Percentiles rank a stretch among this genome's conserved stretches.
phyloP scores from a whole-genome alignment of 2,329 filamentous ascomycete genomes.

The Fusarium pseudoanthophilum region DNA sequence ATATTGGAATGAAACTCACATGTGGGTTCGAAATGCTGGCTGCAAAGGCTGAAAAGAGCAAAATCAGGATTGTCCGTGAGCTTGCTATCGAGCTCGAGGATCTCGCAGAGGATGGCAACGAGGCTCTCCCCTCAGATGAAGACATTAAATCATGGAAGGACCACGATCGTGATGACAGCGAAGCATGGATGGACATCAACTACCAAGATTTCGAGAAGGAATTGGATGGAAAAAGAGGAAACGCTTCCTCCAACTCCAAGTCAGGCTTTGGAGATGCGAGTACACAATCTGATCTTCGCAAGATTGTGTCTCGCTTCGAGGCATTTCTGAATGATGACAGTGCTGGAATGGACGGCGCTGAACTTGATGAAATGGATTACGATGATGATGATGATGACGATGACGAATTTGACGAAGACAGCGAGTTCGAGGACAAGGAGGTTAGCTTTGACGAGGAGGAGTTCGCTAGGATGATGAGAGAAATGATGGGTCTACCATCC shows the following conservation, averaged over 20 bases:
- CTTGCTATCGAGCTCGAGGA: constrained; percentile 82
- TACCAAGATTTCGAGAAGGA: constrained; percentile 90
- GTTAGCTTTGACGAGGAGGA: constrained; percentile 86
- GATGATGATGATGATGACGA: constrained; percentile 59
- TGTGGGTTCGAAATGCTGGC: constrained; percentile 93
- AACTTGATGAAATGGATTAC: constrained; percentile 76
- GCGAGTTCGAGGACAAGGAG: constrained; percentile 77
- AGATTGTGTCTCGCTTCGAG: constrained; percentile 95
- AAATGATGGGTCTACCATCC: constrained; percentile 80
- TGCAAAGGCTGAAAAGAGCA: constrained; percentile 71
- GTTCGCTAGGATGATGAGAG: constrained; percentile 87
- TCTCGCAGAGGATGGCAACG: constrained; percentile 75
- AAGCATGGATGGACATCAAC: constrained; percentile 91
- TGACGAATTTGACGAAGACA: constrained; percentile 62
- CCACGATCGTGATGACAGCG: constrained; percentile 76
- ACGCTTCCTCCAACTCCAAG: constrained; percentile 49
- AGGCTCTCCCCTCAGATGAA: constrained; percentile 72
- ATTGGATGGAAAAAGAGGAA: constrained; percentile 63
- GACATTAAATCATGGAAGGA: constrained; percentile 79
- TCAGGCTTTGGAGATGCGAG: constrained; percentile 72
- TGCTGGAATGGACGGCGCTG: constrained; percentile 82
- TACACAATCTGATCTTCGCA: constrained; percentile 80
- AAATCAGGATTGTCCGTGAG: constrained; percentile 77
- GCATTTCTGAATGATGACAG: constrained; percentile 87
- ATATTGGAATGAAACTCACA: constrained; percentile 88